These are phyloP conservation scores for Arthrobotrys sphaeroides DNA, from an alignment of 2,329 filamentous ascomycete species.

Conservation along the genomic window DNA sequence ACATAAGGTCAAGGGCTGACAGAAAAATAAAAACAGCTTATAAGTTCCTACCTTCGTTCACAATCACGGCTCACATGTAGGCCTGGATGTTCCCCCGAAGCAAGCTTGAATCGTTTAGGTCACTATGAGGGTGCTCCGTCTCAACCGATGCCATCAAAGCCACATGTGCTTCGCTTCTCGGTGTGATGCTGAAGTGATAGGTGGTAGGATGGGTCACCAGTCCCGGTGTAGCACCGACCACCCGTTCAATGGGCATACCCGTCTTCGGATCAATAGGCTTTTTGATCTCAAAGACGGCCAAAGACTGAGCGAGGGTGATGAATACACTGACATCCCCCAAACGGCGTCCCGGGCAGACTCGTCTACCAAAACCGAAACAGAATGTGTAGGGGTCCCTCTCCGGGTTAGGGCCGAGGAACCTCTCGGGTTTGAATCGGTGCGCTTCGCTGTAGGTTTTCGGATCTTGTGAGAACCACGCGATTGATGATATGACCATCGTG, in stretches of 20 bases:
- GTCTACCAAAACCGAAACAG: constrained; percentile 68
- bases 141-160: constrained; percentile 7
- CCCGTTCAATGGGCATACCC: constrained; percentile 37
- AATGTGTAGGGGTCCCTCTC: constrained; percentile 64
- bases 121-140: constrained; percentile 5
- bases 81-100: constrained; percentile 3
- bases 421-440: constrained; percentile 71
- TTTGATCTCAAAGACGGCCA: constrained; percentile 64
- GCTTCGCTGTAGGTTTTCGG: constrained; percentile 70
- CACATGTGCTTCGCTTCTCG: constrained; percentile 21
- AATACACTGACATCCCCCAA: constrained; percentile 66
- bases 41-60: not conserved
- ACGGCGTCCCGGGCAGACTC: constrained; percentile 70
- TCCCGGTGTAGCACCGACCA: constrained; percentile 26
- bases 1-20: not conserved
- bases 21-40: not conserved
- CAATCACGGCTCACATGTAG: not conserved
- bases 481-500: constrained; percentile 66
- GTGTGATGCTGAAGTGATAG: constrained; percentile 18
- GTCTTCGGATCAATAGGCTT: constrained; percentile 52
- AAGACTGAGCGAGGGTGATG: constrained; percentile 64
- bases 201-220: constrained; percentile 21
- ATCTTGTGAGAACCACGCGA: constrained; percentile 69
- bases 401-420: constrained; percentile 61
- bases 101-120: constrained; percentile 17